Evolutionary conservation across 73 alveolate genomes (phyloP).

Genomic region (Symbiodinium pilosum): DNA sequence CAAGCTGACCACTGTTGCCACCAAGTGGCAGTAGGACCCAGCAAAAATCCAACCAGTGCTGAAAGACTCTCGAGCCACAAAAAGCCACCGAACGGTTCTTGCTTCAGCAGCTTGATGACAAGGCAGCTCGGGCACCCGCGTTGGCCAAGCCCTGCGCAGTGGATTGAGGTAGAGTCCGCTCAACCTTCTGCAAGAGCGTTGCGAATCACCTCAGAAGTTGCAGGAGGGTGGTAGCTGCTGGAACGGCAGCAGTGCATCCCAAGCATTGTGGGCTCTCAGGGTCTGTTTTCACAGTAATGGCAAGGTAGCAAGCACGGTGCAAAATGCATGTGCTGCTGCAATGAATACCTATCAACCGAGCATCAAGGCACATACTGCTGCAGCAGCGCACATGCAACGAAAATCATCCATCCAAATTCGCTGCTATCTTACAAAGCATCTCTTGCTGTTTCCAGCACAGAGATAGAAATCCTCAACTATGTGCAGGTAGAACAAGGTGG

Average conservation of each 20-base stretch:
- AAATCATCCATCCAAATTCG: neutral
- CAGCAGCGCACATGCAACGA: neutral
- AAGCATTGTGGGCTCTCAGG: too few relatives aligned
- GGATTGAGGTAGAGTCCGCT: slow-evolving; percentile 17
- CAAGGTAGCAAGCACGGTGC: neutral
- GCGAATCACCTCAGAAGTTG: neutral
- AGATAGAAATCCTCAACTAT: neutral
- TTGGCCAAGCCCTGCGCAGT: slow-evolving; percentile 66
- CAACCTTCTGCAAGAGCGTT: neutral
- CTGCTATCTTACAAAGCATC: neutral
- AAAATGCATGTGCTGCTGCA: neutral
- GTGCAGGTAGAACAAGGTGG: neutral
- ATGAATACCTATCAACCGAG: neutral
- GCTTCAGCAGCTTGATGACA: too few relatives aligned
- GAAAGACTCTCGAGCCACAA: neutral
- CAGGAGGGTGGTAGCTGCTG: too few relatives aligned
- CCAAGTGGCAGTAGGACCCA: too few relatives aligned
- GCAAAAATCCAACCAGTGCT: neutral
- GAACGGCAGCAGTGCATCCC: too few relatives aligned
- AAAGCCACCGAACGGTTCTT: too few relatives aligned
- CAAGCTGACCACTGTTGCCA: too few relatives aligned
- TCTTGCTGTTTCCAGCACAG: neutral
- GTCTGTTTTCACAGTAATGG: too few relatives aligned
- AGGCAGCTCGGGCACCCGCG: neutral
- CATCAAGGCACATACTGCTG: neutral